Base-by-base conservation (phyloP, 495 filamentous ascomycete genomes). In the Penicillium lividum region DNA sequence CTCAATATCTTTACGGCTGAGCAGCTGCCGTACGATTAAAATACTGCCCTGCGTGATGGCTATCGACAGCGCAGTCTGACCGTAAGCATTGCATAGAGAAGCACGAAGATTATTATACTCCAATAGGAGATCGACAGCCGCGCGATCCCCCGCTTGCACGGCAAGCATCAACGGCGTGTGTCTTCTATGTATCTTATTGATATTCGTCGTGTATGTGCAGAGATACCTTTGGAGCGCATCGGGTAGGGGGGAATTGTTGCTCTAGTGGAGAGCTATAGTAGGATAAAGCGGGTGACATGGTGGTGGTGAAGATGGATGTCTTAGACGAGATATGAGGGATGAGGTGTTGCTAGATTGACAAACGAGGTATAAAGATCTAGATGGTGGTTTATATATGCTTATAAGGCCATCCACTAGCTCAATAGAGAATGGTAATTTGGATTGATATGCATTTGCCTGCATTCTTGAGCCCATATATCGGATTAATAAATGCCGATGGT, bases 1-100 rank as follows among this genome's bases (percentile, higher is more conserved):
- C 10, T 53, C 33, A 40, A 43, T 53, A 28, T 53, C 50, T 15
- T 25, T 25, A 7, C 18, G 50, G 15, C 50, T 13, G 38, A 53
- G 33, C 5, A 53, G 34, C 33, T 38, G 34, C 10, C 3, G 34
- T 10, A 11, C 34, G 34, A 13, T 38, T 13, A 5, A 38, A 13
- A 38, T 3, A 38, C 10, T 38, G 10, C 34, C 34, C 10, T 38
- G 34, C 3, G 34, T 38, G 34, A 38, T 38, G 34, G 34, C 34
- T 5, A 38, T 38, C 34, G 34, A 38, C 10, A 38, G 34, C 8
- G 34, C 10, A 38, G 34, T 38, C 34, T 38, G 34, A 9, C 34
- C 34, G 11, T 38, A 38, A 38, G 8, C 4, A 38, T 38, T 38
- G 34, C 10, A 11, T 38, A 1, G 11, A 38, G 34, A 38, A 10